Conservation (phyloP, 495 filamentous ascomycete genomes). For the Penicillium desertorum region DNA sequence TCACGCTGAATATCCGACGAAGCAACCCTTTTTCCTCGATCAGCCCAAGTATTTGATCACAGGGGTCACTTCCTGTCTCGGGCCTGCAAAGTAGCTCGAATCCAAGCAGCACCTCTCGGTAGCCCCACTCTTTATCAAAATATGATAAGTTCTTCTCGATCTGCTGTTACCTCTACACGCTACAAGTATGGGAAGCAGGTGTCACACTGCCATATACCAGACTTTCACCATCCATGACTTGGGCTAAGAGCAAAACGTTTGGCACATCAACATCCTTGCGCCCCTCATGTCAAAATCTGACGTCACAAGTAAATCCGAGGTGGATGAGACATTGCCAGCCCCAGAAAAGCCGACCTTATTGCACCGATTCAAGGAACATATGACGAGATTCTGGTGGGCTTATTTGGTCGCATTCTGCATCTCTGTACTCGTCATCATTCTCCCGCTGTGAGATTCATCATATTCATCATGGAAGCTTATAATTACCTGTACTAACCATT, state of each 20-base stretch:
- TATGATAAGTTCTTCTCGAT: neutral
- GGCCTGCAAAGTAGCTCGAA: no score
- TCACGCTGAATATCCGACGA: no score
- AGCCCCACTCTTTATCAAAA: no score
- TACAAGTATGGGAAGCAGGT: neutral
- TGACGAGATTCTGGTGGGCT: slow-evolving; percentile 37
- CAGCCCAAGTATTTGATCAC: no score
- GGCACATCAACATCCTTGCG: neutral
- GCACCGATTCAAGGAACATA: slow-evolving; percentile 28
- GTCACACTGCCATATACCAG: neutral
- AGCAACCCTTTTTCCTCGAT: no score
- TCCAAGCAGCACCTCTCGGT: no score
- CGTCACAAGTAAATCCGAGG: slow-evolving; percentile 20
- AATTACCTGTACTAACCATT: neutral
- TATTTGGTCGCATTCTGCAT: slow-evolving; percentile 27
- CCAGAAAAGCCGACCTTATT: slow-evolving; percentile 23
- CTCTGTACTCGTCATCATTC: slow-evolving; percentile 24
- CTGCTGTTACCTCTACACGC: neutral
- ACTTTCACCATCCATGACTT: neutral
- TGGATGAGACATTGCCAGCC: slow-evolving; percentile 2
- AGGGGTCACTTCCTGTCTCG: no score
- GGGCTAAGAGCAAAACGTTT: neutral
- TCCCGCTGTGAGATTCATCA: slow-evolving; percentile 26
- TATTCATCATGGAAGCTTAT: neutral
- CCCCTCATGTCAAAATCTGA: slow-evolving; percentile 29